Percentiles rank a stretch among this genome's conserved stretches.
These are phyloP conservation scores for Heterobasidion occidentale DNA, from an alignment of 1,284 basidiomycete genomes.

Conservation along the genomic window DNA sequence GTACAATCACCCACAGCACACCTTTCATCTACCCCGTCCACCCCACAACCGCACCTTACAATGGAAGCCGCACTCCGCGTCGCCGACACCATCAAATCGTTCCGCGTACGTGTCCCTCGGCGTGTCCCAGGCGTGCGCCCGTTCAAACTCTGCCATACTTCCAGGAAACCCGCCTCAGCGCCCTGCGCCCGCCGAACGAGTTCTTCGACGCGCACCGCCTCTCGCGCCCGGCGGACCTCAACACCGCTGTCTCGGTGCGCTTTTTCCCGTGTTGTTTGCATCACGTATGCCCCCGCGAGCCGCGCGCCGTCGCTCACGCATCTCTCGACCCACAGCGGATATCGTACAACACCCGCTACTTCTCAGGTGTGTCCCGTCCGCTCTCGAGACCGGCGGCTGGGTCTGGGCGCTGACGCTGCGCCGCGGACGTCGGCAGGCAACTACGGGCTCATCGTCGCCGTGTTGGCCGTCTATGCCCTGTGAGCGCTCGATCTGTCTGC, in stretches of 20 bases:
- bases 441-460: constrained; percentile 77
- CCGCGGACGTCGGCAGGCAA: constrained; percentile 46
- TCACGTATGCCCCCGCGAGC: constrained; percentile 1
- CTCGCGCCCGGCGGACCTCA: constrained; percentile 71
- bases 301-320: constrained; percentile 3
- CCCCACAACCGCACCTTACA: constrained; percentile 1
- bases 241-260: constrained; percentile 62
- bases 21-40: not conserved
- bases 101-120: constrained; percentile 46
- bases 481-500: constrained; percentile 30
- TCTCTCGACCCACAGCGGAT: constrained; percentile 50
- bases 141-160: constrained; percentile 6
- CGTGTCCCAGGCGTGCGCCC: not conserved
- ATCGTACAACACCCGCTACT: constrained; percentile 93
- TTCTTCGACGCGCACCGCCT: constrained; percentile 89
- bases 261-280: not conserved
- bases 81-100: constrained; percentile 63
- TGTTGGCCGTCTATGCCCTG: constrained; percentile 88
- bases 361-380: constrained; percentile 51
- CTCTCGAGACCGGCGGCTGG: not conserved
- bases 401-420: not conserved
- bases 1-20: too few species aligned
- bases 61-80: constrained; percentile 61
- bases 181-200: constrained; percentile 72
- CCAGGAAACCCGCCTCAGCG: constrained; percentile 79